Conservation (phyloP, 192 early-diverging fungal species). For the Spinellus fusiger region DNA sequence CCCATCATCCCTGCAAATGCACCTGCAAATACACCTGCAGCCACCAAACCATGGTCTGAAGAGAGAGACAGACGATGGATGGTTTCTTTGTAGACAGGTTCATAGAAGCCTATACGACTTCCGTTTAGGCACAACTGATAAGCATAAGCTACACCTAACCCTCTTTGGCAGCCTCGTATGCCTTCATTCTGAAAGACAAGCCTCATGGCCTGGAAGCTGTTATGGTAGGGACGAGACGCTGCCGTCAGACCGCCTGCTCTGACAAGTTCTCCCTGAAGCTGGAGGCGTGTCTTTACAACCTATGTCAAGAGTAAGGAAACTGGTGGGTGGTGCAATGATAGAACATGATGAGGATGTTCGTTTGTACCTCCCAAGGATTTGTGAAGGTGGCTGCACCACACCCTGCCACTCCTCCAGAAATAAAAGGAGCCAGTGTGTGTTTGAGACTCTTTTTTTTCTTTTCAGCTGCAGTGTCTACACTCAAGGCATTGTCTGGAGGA, state of each 20-base stretch:
- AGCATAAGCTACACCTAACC: conserved; percentile 80
- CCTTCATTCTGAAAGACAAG: conserved; percentile 80
- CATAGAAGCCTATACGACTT: conserved; percentile 85
- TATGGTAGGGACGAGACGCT: conserved; percentile 57
- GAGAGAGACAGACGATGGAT: conserved; percentile 43
- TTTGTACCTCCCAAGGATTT: conserved; percentile 85
- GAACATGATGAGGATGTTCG: not conserved
- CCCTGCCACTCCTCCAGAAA: conserved; percentile 78
- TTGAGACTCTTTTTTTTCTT: no score
- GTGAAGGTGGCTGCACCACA: conserved; percentile 92
- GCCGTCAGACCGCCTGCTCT: conserved; percentile 35
- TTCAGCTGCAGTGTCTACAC: no score
- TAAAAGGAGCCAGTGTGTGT: no score
- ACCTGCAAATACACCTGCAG: conserved; percentile 20
- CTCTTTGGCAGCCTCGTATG: conserved; percentile 78
- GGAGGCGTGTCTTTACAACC: conserved; percentile 91
- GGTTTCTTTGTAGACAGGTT: conserved; percentile 65
- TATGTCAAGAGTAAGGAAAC: conserved; percentile 21
- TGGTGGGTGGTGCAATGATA: not conserved
- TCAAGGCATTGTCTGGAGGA: no score
- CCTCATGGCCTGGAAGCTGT: conserved; percentile 70
- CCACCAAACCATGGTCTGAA: conserved; percentile 62
- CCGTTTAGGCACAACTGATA: conserved; percentile 95
- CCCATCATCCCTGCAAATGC: conserved; percentile 68
- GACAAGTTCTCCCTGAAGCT: conserved; percentile 87